Conservation (phyloP, 805 yeast genomes). For the Starmerella geochares region DNA sequence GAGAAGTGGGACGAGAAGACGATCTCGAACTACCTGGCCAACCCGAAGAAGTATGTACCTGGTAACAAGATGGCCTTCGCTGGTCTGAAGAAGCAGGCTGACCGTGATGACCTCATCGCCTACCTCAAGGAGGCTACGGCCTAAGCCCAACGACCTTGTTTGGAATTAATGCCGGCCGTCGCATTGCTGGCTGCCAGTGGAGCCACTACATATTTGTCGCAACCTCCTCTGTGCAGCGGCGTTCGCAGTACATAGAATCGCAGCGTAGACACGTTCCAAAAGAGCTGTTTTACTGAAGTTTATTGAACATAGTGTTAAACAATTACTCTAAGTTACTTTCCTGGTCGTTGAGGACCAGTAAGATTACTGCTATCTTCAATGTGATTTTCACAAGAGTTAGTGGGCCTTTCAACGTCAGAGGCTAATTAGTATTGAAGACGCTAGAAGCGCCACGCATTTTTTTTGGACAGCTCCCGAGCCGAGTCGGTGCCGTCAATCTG, state of each 20-base stretch:
- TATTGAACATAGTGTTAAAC: no score
- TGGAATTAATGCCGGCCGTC: neutral
- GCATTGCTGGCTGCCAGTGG: neutral
- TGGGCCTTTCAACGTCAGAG: no score
- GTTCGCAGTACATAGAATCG: constrained; percentile 4
- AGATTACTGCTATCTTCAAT: no score
- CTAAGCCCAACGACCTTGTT: constrained; percentile 18
- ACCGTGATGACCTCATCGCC: constrained; percentile 92
- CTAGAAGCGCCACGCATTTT: no score
- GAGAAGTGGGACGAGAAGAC: constrained; percentile 79
- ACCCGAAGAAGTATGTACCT: constrained; percentile 99
- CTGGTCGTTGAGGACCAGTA: no score
- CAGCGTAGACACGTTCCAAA: neutral
- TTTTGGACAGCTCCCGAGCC: no score
- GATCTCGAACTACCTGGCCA: constrained; percentile 90
- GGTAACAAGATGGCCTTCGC: constrained; percentile 99
- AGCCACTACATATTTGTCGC: neutral
- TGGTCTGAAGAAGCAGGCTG: constrained; percentile 98
- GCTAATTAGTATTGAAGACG: no score
- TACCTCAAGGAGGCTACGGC: constrained; percentile 48
- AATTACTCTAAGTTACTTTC: no score
- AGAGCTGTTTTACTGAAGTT: neutral
- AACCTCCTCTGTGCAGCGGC: neutral
- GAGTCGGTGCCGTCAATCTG: no score
- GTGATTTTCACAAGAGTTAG: no score